phyloP scores from a whole-genome alignment of 2,329 filamentous ascomycete species.

The Macrophomina phaseolina region DNA sequence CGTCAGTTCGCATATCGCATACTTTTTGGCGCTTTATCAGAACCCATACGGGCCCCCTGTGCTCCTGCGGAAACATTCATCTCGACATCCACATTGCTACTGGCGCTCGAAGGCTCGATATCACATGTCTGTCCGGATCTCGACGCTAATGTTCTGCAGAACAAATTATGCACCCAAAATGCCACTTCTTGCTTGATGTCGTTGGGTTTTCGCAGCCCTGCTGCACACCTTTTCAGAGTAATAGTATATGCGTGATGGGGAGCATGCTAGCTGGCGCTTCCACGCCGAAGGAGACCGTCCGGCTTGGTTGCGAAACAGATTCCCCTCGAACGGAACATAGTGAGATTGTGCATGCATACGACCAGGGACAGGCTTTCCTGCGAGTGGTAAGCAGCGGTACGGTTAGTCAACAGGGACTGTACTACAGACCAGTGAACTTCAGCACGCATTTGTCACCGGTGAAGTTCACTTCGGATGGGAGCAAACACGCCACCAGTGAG shows the following conservation, averaged over 20 bases:
- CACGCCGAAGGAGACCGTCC: too few species aligned
- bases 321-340: not conserved
- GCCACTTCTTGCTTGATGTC: not conserved
- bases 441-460: constrained; percentile 12
- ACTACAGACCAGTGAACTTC: not conserved
- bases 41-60: not conserved
- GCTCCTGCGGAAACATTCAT: not conserved
- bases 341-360: not conserved
- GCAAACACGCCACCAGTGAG: not conserved
- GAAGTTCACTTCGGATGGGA: not conserved
- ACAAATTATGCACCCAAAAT: not conserved
- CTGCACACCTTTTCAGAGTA: not conserved
- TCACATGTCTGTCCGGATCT: not conserved
- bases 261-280: too few species aligned
- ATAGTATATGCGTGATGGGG: not conserved
- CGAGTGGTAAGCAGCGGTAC: not conserved
- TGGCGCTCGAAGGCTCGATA: not conserved
- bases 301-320: too few species aligned
- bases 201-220: not conserved
- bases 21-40: not conserved
- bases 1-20: not conserved
- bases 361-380: not conserved
- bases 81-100: not conserved
- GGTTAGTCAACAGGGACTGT: not conserved
- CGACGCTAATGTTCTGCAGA: not conserved